Base-by-base conservation (phyloP, 768 basidiomycete genomes). In the Chalciporus piperatus region DNA sequence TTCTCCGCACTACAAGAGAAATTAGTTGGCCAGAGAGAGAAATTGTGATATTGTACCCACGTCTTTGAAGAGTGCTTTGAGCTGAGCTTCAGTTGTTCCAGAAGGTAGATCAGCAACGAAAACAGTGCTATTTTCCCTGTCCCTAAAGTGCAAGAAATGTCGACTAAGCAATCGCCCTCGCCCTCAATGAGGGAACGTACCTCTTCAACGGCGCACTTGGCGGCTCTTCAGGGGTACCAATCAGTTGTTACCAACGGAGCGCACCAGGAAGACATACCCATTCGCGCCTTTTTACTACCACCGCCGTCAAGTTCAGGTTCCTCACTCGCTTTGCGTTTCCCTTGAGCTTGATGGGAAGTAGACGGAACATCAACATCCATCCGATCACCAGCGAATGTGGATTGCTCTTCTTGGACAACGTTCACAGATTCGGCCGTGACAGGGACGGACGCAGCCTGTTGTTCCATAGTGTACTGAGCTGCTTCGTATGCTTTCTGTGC, bases 121-220 rank as follows among this genome's bases (percentile, higher is more conserved):
- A 4, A 98, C 87, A 0, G 93, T 96, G 25, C 85, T 83, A 59
- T 98, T 90, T 72, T 99, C 97, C 41, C 97, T 92, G 71, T 99
- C 97, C 57, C 96, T 95, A 52, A 4, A 16, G 19, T 44, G n/a
- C 3, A 45, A 13, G 27, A 16, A 41, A 25, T 9, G 45, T 52
- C 28, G 42, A 50, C 23, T 49, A n/a, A 35, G 33, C 16, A 38
- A 55, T 17, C 38, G 5, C n/a, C 22, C 12, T 11, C 35, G 25
- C 22, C 28, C 6, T 45, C 23, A 30, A 30, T 11, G 33, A 11
- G 14, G 20, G 28, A 4, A 50, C 41, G 12, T 50, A 87, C 88
- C 88, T 75, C 69, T 89, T 89, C 25, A 87, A 66, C 8, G 77
- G 71, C 1, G 65, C 67, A 11, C 73, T 65, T 48, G 76, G 77